Evolutionary conservation across 805 yeast genomes (phyloP).

Genomic region (Candida lessepsii): DNA sequence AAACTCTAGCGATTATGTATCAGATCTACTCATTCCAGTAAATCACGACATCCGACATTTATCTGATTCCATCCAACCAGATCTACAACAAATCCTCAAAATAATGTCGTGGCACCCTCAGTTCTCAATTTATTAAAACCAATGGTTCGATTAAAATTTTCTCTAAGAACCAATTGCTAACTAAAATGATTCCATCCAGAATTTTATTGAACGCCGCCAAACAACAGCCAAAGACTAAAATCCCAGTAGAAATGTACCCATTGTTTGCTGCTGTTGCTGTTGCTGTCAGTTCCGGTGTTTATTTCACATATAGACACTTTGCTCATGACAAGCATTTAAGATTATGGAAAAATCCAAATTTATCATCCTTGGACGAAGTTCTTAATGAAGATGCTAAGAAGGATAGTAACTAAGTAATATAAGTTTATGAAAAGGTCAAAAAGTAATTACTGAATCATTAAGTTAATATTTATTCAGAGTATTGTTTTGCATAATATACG

Average conservation of each 20-base stretch:
- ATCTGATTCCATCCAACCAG: constrained; percentile 6
- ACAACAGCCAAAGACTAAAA: constrained; percentile 19
- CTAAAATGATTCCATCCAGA: constrained; percentile 38
- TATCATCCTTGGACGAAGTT: constrained; percentile 42
- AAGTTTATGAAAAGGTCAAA: neutral
- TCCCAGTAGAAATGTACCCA: constrained; percentile 47
- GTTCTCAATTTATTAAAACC: constrained; percentile 1
- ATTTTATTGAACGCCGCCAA: constrained; percentile 41
- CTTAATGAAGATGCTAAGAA: constrained; percentile 36
- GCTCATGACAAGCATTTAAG: constrained; percentile 45
- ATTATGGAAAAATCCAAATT: constrained; percentile 46
- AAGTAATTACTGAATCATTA: neutral
- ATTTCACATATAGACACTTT: constrained; percentile 49
- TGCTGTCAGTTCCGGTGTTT: constrained; percentile 36
- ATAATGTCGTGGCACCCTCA: neutral
- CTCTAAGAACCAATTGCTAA: constrained; percentile 3
- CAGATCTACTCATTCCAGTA: too few relatives aligned
- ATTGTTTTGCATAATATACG: constrained; percentile 15
- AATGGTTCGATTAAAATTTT: constrained; percentile 14
- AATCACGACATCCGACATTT: neutral
- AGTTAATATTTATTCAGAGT: constrained; percentile 1
- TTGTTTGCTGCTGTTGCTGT: constrained; percentile 46
- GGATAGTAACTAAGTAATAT: constrained; percentile 2
- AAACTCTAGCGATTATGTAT: too few relatives aligned
- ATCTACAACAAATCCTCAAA: neutral